phyloP scores from a whole-genome alignment of 495 filamentous ascomycete species.

The Evernia prunastri region DNA sequence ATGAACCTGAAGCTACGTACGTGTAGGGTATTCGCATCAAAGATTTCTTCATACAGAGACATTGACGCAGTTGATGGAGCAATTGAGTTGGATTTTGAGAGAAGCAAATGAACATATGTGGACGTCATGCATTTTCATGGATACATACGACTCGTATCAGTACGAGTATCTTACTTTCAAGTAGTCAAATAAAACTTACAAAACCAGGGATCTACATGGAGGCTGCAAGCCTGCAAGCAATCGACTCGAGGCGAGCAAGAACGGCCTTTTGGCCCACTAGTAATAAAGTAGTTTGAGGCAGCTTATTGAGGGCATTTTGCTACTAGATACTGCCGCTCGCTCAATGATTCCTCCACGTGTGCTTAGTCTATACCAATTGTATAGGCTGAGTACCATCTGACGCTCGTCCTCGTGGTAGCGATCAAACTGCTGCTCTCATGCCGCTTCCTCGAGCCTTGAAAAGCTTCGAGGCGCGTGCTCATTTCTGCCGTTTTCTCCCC shows the following conservation, averaged over 20 bases:
- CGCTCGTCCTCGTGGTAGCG: conserved; percentile 17
- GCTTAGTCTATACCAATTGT: background rate
- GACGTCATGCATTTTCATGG: conserved; percentile 12
- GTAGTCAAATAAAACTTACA: too few species aligned
- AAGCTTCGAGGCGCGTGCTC: conserved; percentile 14
- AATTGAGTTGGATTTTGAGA: background rate
- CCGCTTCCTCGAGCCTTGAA: conserved; percentile 12
- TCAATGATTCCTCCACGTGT: background rate
- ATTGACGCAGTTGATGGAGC: conserved; percentile 8
- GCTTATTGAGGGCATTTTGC: background rate
- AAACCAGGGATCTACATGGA: too few species aligned
- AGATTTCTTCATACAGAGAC: conserved; percentile 52
- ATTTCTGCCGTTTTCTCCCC: conserved; percentile 6
- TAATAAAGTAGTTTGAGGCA: too few species aligned
- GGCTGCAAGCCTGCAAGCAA: too few species aligned
- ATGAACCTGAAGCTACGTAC: background rate
- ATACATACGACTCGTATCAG: too few species aligned
- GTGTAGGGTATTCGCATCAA: conserved; percentile 90
- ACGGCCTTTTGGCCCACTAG: too few species aligned
- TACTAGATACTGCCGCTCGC: background rate
- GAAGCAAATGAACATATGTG: background rate
- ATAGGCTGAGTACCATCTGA: conserved; percentile 5
- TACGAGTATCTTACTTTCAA: too few species aligned
- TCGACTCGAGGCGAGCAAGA: too few species aligned
- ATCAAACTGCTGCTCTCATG: conserved; percentile 10